Evolutionary conservation across 768 basidiomycete genomes (phyloP).

Genomic region (Scleroderma bovista): DNA sequence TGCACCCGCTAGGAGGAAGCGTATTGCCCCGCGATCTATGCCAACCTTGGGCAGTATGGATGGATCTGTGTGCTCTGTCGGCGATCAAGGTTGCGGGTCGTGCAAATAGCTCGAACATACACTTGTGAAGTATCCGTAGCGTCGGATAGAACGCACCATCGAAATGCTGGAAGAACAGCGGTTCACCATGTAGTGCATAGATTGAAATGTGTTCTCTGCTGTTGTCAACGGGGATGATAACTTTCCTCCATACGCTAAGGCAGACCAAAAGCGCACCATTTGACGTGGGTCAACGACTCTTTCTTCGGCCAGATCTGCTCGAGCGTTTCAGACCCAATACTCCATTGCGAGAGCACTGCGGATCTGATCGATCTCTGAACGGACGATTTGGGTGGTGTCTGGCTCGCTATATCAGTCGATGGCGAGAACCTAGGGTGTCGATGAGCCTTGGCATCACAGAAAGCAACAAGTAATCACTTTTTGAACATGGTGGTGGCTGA

Average conservation of each 20-base stretch:
- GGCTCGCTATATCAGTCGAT: slow-evolving; percentile 78
- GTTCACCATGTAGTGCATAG: slow-evolving; percentile 82
- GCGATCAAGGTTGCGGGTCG: background rate
- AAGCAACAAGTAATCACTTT: slow-evolving; percentile 41
- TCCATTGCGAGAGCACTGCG: slow-evolving; percentile 77
- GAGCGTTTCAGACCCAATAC: slow-evolving; percentile 70
- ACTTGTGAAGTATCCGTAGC: slow-evolving; percentile 85
- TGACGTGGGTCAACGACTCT: slow-evolving; percentile 86
- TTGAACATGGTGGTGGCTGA: slow-evolving; percentile 70
- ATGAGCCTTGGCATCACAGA: slow-evolving; percentile 8
- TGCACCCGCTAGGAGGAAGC: slow-evolving; percentile 89
- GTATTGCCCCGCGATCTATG: slow-evolving; percentile 95
- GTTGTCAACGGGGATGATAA: slow-evolving; percentile 18
- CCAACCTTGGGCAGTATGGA: slow-evolving; percentile 82
- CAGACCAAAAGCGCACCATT: slow-evolving; percentile 52
- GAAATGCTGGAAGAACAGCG: slow-evolving; percentile 93
- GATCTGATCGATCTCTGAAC: slow-evolving; percentile 86
- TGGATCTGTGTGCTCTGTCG: slow-evolving; percentile 57
- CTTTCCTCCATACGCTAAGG: slow-evolving; percentile 8
- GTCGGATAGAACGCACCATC: slow-evolving; percentile 93
- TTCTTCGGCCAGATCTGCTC: slow-evolving; percentile 99
- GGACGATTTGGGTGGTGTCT: slow-evolving; percentile 90
- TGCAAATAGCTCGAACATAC: slow-evolving; percentile 40
- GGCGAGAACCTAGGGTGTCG: slow-evolving; percentile 52
- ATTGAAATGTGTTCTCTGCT: slow-evolving; percentile 96